Conservation (phyloP, 106 monocot genomes). For the Dendrobium officinale region DNA sequence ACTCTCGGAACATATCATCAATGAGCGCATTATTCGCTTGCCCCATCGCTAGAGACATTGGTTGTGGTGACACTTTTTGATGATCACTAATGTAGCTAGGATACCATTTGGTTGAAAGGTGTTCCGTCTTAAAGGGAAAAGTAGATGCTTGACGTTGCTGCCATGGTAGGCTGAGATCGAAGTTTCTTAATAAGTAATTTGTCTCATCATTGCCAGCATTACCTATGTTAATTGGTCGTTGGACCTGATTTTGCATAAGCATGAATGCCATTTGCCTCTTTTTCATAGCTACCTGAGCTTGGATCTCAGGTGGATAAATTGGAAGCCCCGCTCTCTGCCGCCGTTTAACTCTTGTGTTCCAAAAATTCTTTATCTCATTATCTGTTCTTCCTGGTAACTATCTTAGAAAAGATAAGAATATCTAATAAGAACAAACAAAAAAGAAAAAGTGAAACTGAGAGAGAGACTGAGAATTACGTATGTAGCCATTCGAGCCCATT, state of each 20-base stretch:
- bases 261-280: neutral
- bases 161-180: neutral
- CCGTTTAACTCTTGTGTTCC: constrained; percentile 65
- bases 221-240: neutral
- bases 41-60: neutral
- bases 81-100: neutral
- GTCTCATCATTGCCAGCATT: neutral
- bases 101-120: constrained; percentile 60
- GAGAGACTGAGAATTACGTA: constrained; percentile 10
- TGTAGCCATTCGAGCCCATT: constrained; percentile 69
- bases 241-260: neutral
- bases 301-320: constrained; percentile 38
- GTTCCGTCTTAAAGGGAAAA: constrained; percentile 33
- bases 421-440: neutral
- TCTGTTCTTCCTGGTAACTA: constrained; percentile 65
- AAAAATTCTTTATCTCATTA: constrained; percentile 81
- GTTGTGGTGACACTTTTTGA: neutral
- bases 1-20: constrained; percentile 38
- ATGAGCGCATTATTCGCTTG: constrained; percentile 19
- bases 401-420: too few species aligned
- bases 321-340: constrained; percentile 49
- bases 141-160: neutral
- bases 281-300: neutral
- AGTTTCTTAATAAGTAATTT: constrained; percentile 9
- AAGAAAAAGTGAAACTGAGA: neutral